These are phyloP conservation scores for Kodamaea laetipori DNA, from an alignment of 805 yeast species.

Conservation along the genomic window DNA sequence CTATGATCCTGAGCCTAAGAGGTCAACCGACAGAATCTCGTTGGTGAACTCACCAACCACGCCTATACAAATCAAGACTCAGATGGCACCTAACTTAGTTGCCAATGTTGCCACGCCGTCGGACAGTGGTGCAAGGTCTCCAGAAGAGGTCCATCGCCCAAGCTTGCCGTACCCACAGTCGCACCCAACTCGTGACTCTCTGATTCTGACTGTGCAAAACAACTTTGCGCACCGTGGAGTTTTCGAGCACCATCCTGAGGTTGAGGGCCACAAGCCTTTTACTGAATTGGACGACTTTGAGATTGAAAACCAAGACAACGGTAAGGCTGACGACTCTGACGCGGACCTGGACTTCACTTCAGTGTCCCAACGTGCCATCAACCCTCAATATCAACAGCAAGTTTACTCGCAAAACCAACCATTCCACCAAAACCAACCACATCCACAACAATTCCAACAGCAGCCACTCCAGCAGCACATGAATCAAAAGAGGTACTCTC, in stretches of 20 bases:
- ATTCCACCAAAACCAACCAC: constrained; percentile 17
- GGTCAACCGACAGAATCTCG: constrained; percentile 19
- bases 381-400: constrained; percentile 50
- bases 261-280: constrained; percentile 48
- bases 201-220: constrained; percentile 10
- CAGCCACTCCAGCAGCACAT: constrained; percentile 11
- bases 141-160: constrained; percentile 12
- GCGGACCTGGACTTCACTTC: constrained; percentile 71
- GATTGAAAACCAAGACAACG: constrained; percentile 21
- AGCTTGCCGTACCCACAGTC: constrained; percentile 29
- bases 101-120: constrained; percentile 22
- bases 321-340: constrained; percentile 33
- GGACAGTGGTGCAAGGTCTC: constrained; percentile 14
- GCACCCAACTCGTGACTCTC: constrained; percentile 13
- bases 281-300: constrained; percentile 42
- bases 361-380: constrained; percentile 74
- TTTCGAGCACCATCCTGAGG: constrained; percentile 48
- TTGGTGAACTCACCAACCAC: constrained; percentile 36
- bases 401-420: constrained; percentile 13
- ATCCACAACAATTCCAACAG: constrained; percentile 22
- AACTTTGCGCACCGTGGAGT: constrained; percentile 27
- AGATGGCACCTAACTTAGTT: constrained; percentile 34
- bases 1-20: constrained; percentile 11
- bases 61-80: constrained; percentile 31
- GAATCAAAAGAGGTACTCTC: constrained; percentile 6